Evolutionary conservation across 345 rosid genomes (phyloP).

Genomic region (Microcos paniculata): DNA sequence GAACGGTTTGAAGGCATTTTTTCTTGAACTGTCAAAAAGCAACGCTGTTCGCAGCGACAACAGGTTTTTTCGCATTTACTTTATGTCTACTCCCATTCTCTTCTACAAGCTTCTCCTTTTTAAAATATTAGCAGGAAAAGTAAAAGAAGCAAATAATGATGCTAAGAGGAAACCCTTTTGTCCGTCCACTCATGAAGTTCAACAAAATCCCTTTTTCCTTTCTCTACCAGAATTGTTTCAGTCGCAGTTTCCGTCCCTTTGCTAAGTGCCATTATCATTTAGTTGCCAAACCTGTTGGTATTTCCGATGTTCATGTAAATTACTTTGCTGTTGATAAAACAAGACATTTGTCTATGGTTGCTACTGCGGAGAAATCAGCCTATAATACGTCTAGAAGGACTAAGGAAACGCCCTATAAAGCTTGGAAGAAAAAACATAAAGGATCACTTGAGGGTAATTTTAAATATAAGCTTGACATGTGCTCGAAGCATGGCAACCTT

Average conservation of each 20-base stretch:
- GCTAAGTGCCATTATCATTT: conserved; percentile 2
- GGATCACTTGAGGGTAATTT: conserved; percentile 64
- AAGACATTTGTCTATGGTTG: conserved; percentile 34
- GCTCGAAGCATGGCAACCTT: conserved; percentile 62
- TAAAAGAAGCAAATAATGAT: conserved; percentile 21
- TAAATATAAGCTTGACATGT: conserved; percentile 56
- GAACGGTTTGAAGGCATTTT: background rate
- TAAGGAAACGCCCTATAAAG: conserved; percentile 37
- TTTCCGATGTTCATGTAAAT: conserved; percentile 18
- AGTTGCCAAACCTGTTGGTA: conserved; percentile 16
- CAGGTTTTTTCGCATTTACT: background rate
- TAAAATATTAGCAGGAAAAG: background rate
- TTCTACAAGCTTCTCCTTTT: background rate
- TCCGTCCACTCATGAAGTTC: conserved; percentile 36
- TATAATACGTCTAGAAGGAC: conserved; percentile 12
- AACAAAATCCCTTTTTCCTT: conserved; percentile 33
- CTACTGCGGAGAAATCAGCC: conserved; percentile 24
- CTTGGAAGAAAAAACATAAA: conserved; percentile 46
- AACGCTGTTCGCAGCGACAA: background rate
- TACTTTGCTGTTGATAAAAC: conserved; percentile 24
- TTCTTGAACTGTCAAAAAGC: background rate
- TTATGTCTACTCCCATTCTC: background rate
- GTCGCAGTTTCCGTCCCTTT: conserved; percentile 17
- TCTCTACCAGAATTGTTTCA: conserved; percentile 9
- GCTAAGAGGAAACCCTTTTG: conserved; percentile 41